Conservation (phyloP, 352 stramenopile genomes). For the Pythium phragmiticola region DNA sequence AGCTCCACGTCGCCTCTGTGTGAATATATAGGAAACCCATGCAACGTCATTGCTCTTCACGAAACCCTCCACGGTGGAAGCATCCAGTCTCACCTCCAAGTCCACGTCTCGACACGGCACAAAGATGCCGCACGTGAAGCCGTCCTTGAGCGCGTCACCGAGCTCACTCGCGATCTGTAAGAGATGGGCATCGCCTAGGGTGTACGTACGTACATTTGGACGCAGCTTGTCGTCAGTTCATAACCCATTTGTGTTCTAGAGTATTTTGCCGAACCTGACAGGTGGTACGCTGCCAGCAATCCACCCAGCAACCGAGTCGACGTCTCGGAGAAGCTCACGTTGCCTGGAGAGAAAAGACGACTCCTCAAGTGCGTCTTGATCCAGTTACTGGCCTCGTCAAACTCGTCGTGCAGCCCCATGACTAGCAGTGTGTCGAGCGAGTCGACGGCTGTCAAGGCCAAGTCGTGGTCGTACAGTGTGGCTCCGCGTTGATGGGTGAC, state of each 20-base stretch:
- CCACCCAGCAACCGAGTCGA: slow-evolving; percentile 60
- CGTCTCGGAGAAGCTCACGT: slow-evolving; percentile 63
- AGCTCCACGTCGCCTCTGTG: slow-evolving; percentile 11
- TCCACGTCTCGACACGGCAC: slow-evolving; percentile 42
- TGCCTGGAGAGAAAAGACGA: slow-evolving; percentile 33
- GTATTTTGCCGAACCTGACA: slow-evolving; percentile 33
- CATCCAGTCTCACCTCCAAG: slow-evolving; percentile 30
- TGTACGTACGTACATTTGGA: too few species aligned
- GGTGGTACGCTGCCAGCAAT: slow-evolving; percentile 50
- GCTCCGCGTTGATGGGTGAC: slow-evolving; percentile 25
- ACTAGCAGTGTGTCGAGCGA: slow-evolving; percentile 72
- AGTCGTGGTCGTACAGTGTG: slow-evolving; percentile 49
- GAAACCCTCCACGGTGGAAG: not conserved
- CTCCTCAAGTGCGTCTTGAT: slow-evolving; percentile 39
- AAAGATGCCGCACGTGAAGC: slow-evolving; percentile 36
- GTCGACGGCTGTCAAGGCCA: slow-evolving; percentile 64
- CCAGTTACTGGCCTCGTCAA: slow-evolving; percentile 59
- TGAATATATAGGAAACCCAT: not conserved
- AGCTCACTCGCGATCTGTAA: slow-evolving; percentile 40
- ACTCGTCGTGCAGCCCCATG: slow-evolving; percentile 59
- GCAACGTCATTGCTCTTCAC: not conserved
- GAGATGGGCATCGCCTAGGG: slow-evolving; percentile 40
- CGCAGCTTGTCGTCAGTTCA: not conserved
- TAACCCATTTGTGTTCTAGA: not conserved
- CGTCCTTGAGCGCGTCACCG: slow-evolving; percentile 31